phyloP scores from a whole-genome alignment of 768 basidiomycete species.

The Psilocybe tampanensis region DNA sequence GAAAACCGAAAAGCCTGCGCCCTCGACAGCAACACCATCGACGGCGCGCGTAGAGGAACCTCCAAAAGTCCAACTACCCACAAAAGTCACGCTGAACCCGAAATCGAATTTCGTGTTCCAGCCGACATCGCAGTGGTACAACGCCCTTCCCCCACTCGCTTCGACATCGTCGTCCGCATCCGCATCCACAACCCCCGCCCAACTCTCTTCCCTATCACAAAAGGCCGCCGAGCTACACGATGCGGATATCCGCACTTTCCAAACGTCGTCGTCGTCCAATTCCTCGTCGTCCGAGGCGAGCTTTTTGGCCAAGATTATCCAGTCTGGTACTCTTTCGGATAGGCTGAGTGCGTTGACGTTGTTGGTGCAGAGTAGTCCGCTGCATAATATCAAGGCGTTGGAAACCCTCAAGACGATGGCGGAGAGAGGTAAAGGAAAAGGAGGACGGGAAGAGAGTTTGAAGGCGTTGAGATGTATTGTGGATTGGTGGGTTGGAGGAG shows the following conservation, averaged over 20 bases:
- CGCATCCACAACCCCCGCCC: conserved; percentile 40
- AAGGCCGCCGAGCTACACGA: conserved; percentile 53
- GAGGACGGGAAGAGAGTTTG: conserved; percentile 89
- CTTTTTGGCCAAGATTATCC: conserved; percentile 85
- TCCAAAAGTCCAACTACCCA: conserved; percentile 31
- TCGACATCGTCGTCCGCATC: conserved; percentile 23
- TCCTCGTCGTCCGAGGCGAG: conserved; percentile 73
- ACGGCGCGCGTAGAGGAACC: conserved; percentile 6
- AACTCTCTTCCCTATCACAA: conserved; percentile 46
- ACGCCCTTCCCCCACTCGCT: conserved; percentile 42
- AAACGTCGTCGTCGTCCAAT: conserved; percentile 49
- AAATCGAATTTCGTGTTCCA: conserved; percentile 41
- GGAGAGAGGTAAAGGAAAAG: conserved; percentile 77
- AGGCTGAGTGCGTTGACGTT: conserved; percentile 89
- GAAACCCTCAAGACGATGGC: conserved; percentile 77
- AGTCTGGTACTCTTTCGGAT: conserved; percentile 90
- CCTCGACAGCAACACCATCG: neutral
- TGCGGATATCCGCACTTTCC: conserved; percentile 45
- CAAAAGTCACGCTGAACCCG: conserved; percentile 36
- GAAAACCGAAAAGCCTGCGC: conserved; percentile 13
- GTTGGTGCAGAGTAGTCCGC: conserved; percentile 83
- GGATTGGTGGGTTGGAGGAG: conserved; percentile 98
- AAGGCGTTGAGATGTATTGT: conserved; percentile 90
- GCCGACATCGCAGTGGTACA: conserved; percentile 59
- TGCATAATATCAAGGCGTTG: conserved; percentile 83